Base-by-base conservation (phyloP, 331 rosid species). In the Acacia concinna region DNA sequence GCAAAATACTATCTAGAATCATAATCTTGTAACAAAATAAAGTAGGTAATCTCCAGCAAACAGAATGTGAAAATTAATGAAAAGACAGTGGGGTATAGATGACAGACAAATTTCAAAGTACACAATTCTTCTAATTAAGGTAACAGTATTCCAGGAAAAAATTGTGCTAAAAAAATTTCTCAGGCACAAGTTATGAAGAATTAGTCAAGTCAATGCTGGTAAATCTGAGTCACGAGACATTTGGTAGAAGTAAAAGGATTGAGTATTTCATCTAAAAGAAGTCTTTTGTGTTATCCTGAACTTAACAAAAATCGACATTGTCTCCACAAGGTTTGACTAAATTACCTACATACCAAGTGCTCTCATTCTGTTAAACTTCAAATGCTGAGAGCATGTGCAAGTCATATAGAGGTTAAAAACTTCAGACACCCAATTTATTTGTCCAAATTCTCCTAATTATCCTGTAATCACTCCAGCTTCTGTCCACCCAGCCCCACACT, bases 1-100 rank as follows among this genome's bases (percentile, higher is more conserved):
- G 79, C 51, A 84, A 81, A 74, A 66, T 34, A 20, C 40, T 54
- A 40, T 32, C 32, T 30, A 46, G 52, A 67, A 68, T 52, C 25
- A 38, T 38, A n/a, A 67, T 67, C 52, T 67, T 67, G 31, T 35
- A 67, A 67, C 9, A 38, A 21, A 68, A 14, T 23, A 20, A 10
- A 37, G 14, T 27, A 4, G 37, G 37, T 2, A 60, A 30, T 60
- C 67, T 6, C 35, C 8, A 28, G 38, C 37, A 67, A 41, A 21
- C 38, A 21, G 49, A 38, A 15, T 4, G 37, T 13, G 8, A 28
- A 59, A 27, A 60, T 1, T 28, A 60, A 60, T 14, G 37, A 30
- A 28, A 60, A 30, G 66, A 13, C 9, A 4, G n/a, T 30, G 21
- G 5, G 38, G 38, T 28, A 28, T 13, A 28, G 20, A 60, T 4